A percentile compares a stretch with the other conserved stretches of the same genome.
These are phyloP conservation scores for Musa itinerans DNA, from an alignment of 176 grass and related monocot genomes.

Conservation along the genomic window DNA sequence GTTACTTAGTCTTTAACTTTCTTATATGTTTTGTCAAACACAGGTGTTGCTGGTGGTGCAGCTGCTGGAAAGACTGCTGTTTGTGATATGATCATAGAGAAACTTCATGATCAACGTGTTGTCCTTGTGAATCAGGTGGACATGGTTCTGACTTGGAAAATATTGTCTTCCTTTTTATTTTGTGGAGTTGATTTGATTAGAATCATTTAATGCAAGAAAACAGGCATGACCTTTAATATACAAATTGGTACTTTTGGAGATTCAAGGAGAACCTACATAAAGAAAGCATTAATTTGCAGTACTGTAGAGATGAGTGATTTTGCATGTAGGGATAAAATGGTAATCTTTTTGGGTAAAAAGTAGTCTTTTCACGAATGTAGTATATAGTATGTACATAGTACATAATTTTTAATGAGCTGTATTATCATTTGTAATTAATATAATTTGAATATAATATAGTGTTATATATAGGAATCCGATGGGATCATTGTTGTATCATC, in stretches of 20 bases:
- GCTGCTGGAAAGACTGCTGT: slow-evolving; percentile 73
- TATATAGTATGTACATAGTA: no score
- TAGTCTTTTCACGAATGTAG: no score
- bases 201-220: neutral
- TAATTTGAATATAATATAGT: no score
- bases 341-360: no score
- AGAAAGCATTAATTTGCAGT: neutral
- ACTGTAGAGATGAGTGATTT: no score
- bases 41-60: slow-evolving; percentile 58
- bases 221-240: neutral
- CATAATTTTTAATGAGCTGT: no score
- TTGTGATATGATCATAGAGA: slow-evolving; percentile 69
- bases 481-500: no score
- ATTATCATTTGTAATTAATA: no score
- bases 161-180: neutral
- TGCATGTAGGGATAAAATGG: no score
- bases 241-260: neutral
- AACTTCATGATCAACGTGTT: slow-evolving; percentile 62
- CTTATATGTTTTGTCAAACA: neutral
- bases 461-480: no score
- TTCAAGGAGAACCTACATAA: neutral
- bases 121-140: slow-evolving; percentile 68
- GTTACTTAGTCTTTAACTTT: neutral
- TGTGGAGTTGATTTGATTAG: neutral
- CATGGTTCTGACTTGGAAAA: neutral